A percentile compares a stretch with the other conserved stretches of the same genome.
Conservation (phyloP, 2,329 filamentous ascomycete genomes). For the Monosporascus sp. region DNA sequence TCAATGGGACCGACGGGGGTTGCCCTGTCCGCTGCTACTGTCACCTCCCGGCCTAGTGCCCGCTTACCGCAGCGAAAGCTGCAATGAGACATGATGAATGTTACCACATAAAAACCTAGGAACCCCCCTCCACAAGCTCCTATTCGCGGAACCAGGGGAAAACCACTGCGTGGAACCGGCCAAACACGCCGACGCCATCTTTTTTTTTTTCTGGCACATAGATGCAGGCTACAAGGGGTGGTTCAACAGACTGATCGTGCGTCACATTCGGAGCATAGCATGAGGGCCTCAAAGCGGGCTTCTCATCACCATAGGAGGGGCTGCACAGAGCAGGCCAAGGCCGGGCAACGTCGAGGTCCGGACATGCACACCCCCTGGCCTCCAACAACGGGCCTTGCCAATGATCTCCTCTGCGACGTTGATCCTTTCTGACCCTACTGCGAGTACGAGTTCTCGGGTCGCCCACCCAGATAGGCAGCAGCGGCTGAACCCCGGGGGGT, state of each 20-base stretch:
- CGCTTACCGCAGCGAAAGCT: not conserved
- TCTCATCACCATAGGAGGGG: not conserved
- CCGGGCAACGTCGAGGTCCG: no score
- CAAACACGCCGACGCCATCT: not conserved
- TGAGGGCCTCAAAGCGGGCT: not conserved
- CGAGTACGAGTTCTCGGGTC: no score
- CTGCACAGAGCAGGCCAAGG: no score
- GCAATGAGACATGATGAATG: not conserved
- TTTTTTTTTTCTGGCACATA: not conserved
- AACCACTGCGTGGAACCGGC: not conserved
- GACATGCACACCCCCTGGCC: no score
- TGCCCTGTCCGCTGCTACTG: not conserved
- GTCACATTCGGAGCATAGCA: not conserved
- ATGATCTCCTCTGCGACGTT: no score
- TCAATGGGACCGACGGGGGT: not conserved
- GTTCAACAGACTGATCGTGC: not conserved
- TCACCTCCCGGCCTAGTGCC: not conserved
- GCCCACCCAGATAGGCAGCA: no score
- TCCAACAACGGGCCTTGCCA: no score
- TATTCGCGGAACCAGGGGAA: not conserved
- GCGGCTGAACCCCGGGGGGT: no score
- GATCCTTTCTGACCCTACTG: no score
- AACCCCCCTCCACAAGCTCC: not conserved
- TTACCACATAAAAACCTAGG: not conserved
- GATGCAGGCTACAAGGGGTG: not conserved